Percentiles rank a stretch among this genome's conserved stretches.
These are phyloP conservation scores for Kwoniella dendrophila DNA, from an alignment of 768 basidiomycete genomes.

Conservation along the genomic window DNA sequence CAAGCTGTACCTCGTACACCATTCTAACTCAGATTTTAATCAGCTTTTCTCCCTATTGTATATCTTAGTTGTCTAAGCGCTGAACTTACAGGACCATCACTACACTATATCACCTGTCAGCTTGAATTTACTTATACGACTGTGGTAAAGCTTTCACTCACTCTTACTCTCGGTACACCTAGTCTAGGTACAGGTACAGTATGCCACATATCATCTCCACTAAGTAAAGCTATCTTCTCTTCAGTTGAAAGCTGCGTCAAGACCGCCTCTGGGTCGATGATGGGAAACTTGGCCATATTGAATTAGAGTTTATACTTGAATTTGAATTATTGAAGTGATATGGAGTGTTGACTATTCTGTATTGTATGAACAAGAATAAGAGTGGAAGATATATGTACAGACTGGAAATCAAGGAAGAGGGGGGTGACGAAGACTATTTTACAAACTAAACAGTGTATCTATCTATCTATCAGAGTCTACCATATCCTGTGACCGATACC, in stretches of 20 bases:
- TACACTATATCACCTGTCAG: constrained; percentile 22
- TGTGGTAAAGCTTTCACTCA: constrained; percentile 17
- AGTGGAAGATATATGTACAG: too few relatives aligned
- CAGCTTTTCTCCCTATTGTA: background rate
- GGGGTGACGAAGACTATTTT: too few relatives aligned
- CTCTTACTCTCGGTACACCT: constrained; percentile 36
- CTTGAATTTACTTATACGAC: background rate
- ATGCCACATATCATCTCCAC: constrained; percentile 45
- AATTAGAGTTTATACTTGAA: background rate
- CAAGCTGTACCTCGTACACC: constrained; percentile 40
- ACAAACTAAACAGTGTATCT: too few relatives aligned
- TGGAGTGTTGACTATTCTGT: too few relatives aligned
- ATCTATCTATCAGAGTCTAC: too few relatives aligned
- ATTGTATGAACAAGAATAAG: too few relatives aligned
- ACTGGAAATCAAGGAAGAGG: too few relatives aligned
- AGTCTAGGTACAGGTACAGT: constrained; percentile 32
- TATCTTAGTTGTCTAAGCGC: background rate
- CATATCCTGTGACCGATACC: too few relatives aligned
- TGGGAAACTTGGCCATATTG: constrained; percentile 9
- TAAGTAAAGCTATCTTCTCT: constrained; percentile 40
- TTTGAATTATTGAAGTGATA: background rate
- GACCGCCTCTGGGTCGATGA: constrained; percentile 18
- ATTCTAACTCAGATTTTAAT: constrained; percentile 18
- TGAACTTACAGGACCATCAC: constrained; percentile 33
- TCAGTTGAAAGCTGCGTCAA: constrained; percentile 32